These are phyloP conservation scores for Hypoxylon sp. DNA, from an alignment of 2,329 filamentous ascomycete species.

Conservation along the genomic window DNA sequence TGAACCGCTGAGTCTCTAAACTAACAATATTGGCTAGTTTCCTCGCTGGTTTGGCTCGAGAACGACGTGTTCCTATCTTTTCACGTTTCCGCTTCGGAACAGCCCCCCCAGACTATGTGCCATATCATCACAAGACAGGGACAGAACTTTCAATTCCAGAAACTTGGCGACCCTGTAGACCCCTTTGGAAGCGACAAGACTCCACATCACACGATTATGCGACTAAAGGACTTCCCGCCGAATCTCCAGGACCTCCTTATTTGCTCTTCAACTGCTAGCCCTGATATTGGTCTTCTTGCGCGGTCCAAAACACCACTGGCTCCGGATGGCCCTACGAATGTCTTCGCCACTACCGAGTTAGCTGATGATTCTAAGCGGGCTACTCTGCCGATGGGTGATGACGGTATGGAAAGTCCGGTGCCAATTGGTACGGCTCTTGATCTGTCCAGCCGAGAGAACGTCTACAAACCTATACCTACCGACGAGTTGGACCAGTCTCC, in stretches of 20 bases:
- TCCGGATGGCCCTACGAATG: constrained; percentile 71
- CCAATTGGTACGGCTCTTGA: constrained; percentile 87
- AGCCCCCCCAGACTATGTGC: constrained; percentile 77
- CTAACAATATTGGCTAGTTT: constrained; percentile 67
- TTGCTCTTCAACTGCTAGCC: constrained; percentile 83
- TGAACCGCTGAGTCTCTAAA: constrained; percentile 10
- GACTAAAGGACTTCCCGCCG: constrained; percentile 85
- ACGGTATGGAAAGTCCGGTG: constrained; percentile 75
- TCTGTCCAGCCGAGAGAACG: constrained; percentile 84
- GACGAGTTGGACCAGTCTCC: constrained; percentile 85
- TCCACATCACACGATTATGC: constrained; percentile 82
- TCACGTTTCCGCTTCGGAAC: constrained; percentile 76
- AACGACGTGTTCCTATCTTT: constrained; percentile 87
- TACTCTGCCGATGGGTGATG: constrained; percentile 78
- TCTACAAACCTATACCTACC: constrained; percentile 81
- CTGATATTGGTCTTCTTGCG: constrained; percentile 84
- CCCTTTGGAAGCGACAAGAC: constrained; percentile 76
- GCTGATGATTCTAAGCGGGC: constrained; percentile 82
- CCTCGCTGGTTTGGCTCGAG: constrained; percentile 88
- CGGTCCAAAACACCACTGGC: constrained; percentile 79
- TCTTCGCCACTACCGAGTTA: constrained; percentile 81
- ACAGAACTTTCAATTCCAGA: constrained; percentile 78
- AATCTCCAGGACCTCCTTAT: constrained; percentile 86
- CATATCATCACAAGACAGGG: constrained; percentile 82
- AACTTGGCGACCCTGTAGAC: constrained; percentile 80